Base-by-base conservation (phyloP, 2,329 filamentous ascomycete species). In the Sarocladium oryzae region DNA sequence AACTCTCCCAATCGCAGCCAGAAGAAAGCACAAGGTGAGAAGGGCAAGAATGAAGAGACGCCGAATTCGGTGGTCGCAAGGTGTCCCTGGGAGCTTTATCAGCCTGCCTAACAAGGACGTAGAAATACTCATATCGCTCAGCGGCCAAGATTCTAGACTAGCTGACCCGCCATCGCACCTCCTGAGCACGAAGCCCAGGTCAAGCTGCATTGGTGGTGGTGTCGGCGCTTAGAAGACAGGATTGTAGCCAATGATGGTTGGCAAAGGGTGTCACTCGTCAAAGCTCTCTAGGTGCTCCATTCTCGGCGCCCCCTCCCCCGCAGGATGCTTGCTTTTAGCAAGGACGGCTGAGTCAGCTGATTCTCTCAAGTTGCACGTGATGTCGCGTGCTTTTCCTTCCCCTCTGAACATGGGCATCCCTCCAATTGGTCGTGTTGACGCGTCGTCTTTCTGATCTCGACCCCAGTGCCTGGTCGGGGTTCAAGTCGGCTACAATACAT, bases 141-240 rank as follows among this genome's bases (percentile, higher is more conserved):
- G 51, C 46, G 45, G 51, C 36, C 37, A 40, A 21, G 16, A 33
- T 32, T 32, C 26, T 4, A 33, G 28, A 33, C 43, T 33, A 32
- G 28, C 16, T 18, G 43, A 26, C 11, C 28, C 24, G 26, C n/a
- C 26, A 48, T 48, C 43, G 28, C 16, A 23, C n/a, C 33, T 26
- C 43, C 28, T 7, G n/a, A 21, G 18, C 18, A n/a, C 10, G 33
- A 33, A n/a, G 20, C n/a, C 32, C 26, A 15, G 43, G 15, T 33
- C 43, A 32, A 33, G 18, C 43, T 48, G 26, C 43, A 48, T 48
- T 48, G 43, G 43, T 52, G 46, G 50, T 45, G 49, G 43, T 24
- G 51, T 53, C 46, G 53, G 53, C 53, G 53, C 53, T 55, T 55
- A 55, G 26, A 28, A 46, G 48, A 50, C 37, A 28, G 9, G 11